These are phyloP conservation scores for Tephrocybe sp. DNA, from an alignment of 768 basidiomycete species.

Conservation along the genomic window DNA sequence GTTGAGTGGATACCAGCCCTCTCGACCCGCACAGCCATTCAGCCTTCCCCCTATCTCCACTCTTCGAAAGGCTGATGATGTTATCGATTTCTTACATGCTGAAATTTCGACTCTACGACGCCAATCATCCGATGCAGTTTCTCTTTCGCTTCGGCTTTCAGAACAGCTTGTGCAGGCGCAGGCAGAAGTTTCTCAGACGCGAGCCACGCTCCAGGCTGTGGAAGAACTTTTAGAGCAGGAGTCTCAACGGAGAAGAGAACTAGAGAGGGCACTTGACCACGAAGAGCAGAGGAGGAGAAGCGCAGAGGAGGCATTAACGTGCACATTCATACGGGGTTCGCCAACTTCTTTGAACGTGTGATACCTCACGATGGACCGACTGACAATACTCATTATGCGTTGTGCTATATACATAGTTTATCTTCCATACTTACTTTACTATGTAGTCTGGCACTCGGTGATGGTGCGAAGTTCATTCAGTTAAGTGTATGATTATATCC, in stretches of 20 bases:
- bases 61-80: constrained; percentile 36
- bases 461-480: too few species aligned
- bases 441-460: too few species aligned
- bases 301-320: constrained; percentile 48
- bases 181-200: constrained; percentile 54
- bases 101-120: constrained; percentile 64
- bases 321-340: constrained; percentile 29
- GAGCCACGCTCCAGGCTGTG: constrained; percentile 49
- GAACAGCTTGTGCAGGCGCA: constrained; percentile 70
- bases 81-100: constrained; percentile 61
- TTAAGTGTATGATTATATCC: too few species aligned
- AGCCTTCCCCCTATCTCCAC: constrained; percentile 44
- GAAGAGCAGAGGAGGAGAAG: constrained; percentile 42
- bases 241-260: constrained; percentile 51
- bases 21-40: constrained; percentile 28
- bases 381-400: too few species aligned
- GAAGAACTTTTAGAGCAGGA: constrained; percentile 66
- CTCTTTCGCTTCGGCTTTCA: constrained; percentile 59
- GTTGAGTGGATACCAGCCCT: constrained; percentile 32
- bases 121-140: constrained; percentile 67
- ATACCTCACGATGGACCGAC: too few species aligned
- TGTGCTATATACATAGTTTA: too few species aligned
- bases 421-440: too few species aligned
- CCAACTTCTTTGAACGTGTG: too few species aligned
- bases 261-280: constrained; percentile 51